phyloP scores from a whole-genome alignment of 177 flowering plant genomes.

The Telopea speciosissima region DNA sequence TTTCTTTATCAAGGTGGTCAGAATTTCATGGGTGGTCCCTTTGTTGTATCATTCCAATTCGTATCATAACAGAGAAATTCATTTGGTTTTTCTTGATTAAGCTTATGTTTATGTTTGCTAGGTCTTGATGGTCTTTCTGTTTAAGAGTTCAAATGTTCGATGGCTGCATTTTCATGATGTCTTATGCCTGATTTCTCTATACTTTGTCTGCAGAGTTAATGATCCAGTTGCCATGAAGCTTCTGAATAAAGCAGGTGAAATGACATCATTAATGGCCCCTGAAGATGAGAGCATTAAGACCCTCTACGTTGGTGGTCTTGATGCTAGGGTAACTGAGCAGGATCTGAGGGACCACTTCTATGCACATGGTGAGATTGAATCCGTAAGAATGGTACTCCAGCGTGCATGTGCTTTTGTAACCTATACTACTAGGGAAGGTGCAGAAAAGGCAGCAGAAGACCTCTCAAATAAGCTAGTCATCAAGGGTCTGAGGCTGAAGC shows the following conservation, averaged over 20 bases:
- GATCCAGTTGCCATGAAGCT: slow-evolving; percentile 82
- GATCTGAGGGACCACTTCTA: slow-evolving; percentile 65
- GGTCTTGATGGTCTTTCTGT: neutral
- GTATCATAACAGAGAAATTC: neutral
- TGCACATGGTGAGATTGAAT: slow-evolving; percentile 75
- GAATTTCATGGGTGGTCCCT: neutral
- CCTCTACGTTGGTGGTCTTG: slow-evolving; percentile 67
- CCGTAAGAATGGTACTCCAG: slow-evolving; percentile 52
- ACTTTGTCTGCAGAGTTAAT: slow-evolving; percentile 44
- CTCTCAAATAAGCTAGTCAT: slow-evolving; percentile 68
- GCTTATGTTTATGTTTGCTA: neutral
- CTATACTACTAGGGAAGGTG: slow-evolving; percentile 76
- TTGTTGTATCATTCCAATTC: neutral
- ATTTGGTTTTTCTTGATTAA: neutral
- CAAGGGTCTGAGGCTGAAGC: slow-evolving; percentile 59
- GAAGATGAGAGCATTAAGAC: slow-evolving; percentile 69
- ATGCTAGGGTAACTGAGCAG: slow-evolving; percentile 56
- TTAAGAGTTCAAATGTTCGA: too few species aligned
- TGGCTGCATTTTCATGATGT: neutral
- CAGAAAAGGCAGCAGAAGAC: slow-evolving; percentile 77
- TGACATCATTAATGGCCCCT: slow-evolving; percentile 60
- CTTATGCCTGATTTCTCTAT: neutral
- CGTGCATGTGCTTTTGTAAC: slow-evolving; percentile 72
- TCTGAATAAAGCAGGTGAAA: slow-evolving; percentile 67
- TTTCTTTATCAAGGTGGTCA: too few species aligned